These are phyloP conservation scores for Casuarina cunninghamiana DNA, from an alignment of 306 rosid species.

Conservation along the genomic window DNA sequence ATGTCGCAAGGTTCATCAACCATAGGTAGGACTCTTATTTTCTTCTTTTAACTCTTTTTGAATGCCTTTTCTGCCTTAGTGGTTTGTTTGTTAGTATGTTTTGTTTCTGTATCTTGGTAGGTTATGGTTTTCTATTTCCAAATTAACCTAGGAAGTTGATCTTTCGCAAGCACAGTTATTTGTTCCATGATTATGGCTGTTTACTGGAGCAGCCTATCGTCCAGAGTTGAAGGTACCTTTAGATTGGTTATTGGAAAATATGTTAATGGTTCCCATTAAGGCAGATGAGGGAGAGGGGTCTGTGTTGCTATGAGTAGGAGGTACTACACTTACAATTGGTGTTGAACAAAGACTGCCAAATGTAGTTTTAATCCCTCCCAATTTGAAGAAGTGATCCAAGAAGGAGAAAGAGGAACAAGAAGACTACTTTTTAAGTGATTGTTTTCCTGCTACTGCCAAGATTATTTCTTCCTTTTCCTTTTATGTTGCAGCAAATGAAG, in stretches of 20 bases:
- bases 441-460: neutral
- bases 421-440: neutral
- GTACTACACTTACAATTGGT: neutral
- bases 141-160: neutral
- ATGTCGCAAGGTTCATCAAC: slow-evolving; percentile 92
- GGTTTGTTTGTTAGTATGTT: neutral
- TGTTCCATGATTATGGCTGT: slow-evolving; percentile 14
- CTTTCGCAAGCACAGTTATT: neutral
- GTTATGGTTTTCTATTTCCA: neutral
- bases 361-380: neutral
- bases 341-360: neutral
- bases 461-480: neutral
- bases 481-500: neutral
- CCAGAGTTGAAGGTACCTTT: neutral
- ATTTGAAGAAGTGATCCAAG: neutral
- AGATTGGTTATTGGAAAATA: neutral
- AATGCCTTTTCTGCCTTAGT: neutral
- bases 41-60: neutral
- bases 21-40: slow-evolving; percentile 58
- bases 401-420: slow-evolving; percentile 2
- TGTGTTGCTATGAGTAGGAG: neutral
- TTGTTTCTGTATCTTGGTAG: neutral
- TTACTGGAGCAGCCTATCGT: neutral
- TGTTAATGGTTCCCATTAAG: neutral
- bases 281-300: neutral